phyloP scores from a whole-genome alignment of 148 eudicot genomes.

The Fagopyrum homotropicum region DNA sequence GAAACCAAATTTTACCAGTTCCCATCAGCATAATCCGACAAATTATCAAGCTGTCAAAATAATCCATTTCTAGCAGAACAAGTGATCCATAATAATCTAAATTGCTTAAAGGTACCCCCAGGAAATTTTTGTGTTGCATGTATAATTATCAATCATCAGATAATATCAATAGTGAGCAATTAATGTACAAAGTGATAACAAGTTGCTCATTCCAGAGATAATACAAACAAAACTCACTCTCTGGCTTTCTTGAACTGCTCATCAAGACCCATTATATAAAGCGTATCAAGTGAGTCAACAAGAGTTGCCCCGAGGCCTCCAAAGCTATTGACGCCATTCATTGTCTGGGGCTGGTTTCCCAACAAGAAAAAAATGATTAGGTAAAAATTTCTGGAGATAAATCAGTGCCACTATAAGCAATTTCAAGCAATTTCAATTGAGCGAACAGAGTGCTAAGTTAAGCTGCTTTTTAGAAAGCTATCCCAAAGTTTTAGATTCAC shows the following conservation, averaged over 20 bases:
- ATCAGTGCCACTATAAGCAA: background rate
- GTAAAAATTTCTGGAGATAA: background rate
- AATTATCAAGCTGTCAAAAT: background rate
- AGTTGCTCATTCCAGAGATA: background rate
- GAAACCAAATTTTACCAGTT: background rate
- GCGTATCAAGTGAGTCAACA: conserved; percentile 87
- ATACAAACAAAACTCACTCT: conserved; percentile 53
- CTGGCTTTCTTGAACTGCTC: conserved; percentile 93
- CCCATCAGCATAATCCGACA: background rate
- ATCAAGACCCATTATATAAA: conserved; percentile 94
- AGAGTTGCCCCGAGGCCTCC: conserved; percentile 99
- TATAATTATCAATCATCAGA: background rate
- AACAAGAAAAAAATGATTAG: background rate
- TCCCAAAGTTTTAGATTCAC: background rate
- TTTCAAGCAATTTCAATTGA: background rate
- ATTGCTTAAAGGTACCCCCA: background rate
- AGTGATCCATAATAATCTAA: background rate
- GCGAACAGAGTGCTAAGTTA: background rate
- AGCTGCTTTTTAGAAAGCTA: background rate
- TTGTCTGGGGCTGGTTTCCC: conserved; percentile 72
- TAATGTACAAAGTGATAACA: background rate
- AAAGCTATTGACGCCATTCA: conserved; percentile 90
- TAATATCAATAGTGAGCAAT: background rate
- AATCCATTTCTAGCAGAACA: background rate
- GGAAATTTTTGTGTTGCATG: background rate